A percentile compares a stretch with the other conserved stretches of the same genome.
Conservation (phyloP, 768 basidiomycete species). For the Tricholomella constricta region DNA sequence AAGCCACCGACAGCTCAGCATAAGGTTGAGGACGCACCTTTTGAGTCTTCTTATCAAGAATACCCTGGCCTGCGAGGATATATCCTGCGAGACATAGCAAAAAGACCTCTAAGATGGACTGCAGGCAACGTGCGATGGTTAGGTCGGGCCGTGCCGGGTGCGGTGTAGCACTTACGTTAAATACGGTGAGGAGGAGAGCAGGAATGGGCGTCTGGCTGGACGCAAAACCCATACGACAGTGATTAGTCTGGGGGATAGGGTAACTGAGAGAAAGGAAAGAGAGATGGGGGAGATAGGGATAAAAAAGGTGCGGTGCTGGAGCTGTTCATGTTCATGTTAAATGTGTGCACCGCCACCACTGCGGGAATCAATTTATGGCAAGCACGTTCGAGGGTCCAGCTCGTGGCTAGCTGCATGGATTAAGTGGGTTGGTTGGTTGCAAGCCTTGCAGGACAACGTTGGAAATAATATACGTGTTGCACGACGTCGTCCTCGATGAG, state of each 20-base stretch:
- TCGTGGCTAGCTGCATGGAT: conserved; percentile 25
- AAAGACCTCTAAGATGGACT: conserved; percentile 92
- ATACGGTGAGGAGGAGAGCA: conserved; percentile 56
- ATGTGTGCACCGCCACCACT: conserved; percentile 1
- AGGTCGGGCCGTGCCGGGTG: neutral
- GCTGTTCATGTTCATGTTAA: neutral
- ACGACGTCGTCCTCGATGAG: too few relatives aligned
- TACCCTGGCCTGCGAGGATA: conserved; percentile 72
- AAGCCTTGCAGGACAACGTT: too few relatives aligned
- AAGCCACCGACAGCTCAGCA: neutral
- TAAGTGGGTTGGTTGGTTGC: neutral
- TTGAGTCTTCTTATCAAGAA: conserved; percentile 88
- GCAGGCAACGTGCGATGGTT: neutral
- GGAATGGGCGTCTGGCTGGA: conserved; percentile 33
- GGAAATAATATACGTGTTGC: too few relatives aligned
- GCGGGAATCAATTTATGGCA: conserved; percentile 5
- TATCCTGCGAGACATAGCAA: conserved; percentile 84
- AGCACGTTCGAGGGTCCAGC: conserved; percentile 44
- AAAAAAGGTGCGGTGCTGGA: neutral
- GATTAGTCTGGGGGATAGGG: neutral
- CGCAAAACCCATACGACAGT: conserved; percentile 5
- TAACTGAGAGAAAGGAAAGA: neutral
- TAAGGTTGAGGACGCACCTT: conserved; percentile 56
- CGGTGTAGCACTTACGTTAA: conserved; percentile 44
- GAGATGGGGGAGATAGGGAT: neutral